phyloP scores from a whole-genome alignment of 2,329 filamentous ascomycete genomes.

The Beauveria brongniartii region DNA sequence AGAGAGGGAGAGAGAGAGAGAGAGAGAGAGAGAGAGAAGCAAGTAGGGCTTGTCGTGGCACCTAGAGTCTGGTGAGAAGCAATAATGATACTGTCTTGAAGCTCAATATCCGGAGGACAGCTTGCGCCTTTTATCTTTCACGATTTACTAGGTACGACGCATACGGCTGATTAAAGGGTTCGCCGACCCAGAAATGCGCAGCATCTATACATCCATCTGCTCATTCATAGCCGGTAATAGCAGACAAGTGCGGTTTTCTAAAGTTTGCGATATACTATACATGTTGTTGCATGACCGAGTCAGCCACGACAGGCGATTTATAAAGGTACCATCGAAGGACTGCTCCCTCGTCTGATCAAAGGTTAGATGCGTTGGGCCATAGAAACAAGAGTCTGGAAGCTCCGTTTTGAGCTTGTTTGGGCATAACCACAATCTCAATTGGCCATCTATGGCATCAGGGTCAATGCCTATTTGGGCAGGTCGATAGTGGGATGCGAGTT shows the following conservation, averaged over 20 bases:
- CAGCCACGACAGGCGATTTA: neutral
- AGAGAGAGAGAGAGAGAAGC: too few species aligned
- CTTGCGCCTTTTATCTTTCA: neutral
- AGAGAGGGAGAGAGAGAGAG: neutral
- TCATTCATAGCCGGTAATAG: neutral
- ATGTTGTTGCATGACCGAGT: neutral
- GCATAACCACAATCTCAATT: neutral
- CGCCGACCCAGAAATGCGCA: neutral
- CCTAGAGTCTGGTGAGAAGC: too few species aligned
- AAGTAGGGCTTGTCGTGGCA: neutral
- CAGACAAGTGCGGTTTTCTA: neutral
- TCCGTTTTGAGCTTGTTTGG: neutral
- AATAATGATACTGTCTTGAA: too few species aligned
- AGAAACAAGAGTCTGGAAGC: neutral
- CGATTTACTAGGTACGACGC: neutral
- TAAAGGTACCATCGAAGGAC: neutral
- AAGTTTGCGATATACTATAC: neutral
- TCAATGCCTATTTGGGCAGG: neutral
- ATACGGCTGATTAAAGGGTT: neutral
- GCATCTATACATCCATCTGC: neutral
- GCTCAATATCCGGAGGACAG: too few species aligned
- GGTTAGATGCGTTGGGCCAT: neutral
- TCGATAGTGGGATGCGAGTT: constrained; percentile 37
- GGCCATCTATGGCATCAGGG: neutral
- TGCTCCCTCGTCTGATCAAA: neutral